A percentile compares a stretch with the other conserved stretches of the same genome.
Conservation (phyloP, 495 filamentous ascomycete species). For the Penicillium crystallinum region DNA sequence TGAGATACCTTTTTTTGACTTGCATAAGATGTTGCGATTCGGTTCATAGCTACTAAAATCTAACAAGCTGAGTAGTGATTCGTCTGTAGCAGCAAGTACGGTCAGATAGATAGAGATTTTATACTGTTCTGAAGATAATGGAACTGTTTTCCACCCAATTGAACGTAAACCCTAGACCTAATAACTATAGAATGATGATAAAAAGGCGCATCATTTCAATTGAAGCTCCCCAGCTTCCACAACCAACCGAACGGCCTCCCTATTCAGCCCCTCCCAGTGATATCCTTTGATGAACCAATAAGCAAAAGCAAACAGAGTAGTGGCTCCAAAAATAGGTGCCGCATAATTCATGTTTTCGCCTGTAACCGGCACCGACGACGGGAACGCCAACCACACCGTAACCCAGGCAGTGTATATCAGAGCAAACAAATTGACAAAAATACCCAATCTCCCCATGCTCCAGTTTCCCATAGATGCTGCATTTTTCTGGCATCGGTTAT, state of each 20-base stretch:
- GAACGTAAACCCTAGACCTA: too few species aligned
- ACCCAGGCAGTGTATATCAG: constrained; percentile 20
- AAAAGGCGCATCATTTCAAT: constrained; percentile 2
- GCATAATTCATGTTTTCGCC: constrained; percentile 27
- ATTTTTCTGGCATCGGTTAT: constrained; percentile 19
- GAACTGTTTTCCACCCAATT: too few species aligned
- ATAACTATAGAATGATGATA: not conserved
- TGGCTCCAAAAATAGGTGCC: constrained; percentile 15
- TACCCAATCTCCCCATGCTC: constrained; percentile 20
- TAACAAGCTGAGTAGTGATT: too few species aligned
- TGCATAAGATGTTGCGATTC: too few species aligned
- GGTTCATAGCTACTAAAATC: too few species aligned
- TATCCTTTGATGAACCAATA: constrained; percentile 21
- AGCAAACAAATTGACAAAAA: constrained; percentile 22
- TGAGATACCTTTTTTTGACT: too few species aligned
- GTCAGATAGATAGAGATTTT: too few species aligned
- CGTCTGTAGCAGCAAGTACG: too few species aligned
- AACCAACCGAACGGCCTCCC: constrained; percentile 10
- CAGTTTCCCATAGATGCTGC: constrained; percentile 8
- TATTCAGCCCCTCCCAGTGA: constrained; percentile 19
- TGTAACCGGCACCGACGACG: constrained; percentile 19
- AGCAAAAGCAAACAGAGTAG: constrained; percentile 18
- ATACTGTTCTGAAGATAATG: too few species aligned
- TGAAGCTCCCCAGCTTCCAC: constrained; percentile 13
- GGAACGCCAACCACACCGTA: constrained; percentile 23